A percentile compares a stretch with the other conserved stretches of the same genome.
phyloP scores from a whole-genome alignment of 306 rosid genomes.

The Sicyos edulis region DNA sequence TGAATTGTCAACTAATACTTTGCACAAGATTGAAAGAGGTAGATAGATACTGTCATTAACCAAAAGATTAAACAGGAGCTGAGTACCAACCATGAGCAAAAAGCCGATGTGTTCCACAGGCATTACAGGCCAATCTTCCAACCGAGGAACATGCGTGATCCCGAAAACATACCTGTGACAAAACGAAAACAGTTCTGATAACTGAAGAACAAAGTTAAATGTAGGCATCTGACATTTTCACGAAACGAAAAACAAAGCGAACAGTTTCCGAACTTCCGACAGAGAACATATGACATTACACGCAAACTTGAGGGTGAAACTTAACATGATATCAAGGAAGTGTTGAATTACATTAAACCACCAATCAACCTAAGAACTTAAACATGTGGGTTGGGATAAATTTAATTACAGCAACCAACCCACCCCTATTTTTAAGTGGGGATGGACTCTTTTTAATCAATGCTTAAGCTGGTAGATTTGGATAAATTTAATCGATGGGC shows the following conservation, averaged over 20 bases:
- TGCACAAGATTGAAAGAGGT: not conserved
- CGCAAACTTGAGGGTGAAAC: not conserved
- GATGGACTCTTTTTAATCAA: no score
- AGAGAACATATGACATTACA: not conserved
- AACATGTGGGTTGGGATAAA: no score
- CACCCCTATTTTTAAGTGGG: no score
- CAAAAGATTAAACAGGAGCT: not conserved
- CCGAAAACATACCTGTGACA: constrained; percentile 76
- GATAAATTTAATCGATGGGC: not conserved
- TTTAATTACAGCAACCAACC: no score
- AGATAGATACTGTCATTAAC: no score
- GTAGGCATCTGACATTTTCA: not conserved
- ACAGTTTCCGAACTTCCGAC: not conserved
- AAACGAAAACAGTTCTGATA: constrained; percentile 8
- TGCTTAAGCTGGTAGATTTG: no score
- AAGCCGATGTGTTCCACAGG: constrained; percentile 84
- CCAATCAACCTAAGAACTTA: no score
- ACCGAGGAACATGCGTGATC: constrained; percentile 65
- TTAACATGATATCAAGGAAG: not conserved
- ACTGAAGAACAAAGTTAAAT: constrained; percentile 11
- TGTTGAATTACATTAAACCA: not conserved
- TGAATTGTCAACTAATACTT: not conserved
- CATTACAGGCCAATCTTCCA: constrained; percentile 97
- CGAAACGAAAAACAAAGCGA: not conserved
- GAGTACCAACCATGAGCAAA: constrained; percentile 47